These are phyloP conservation scores for Phytophthora rubi DNA, from an alignment of 352 stramenopile genomes.

Conservation along the genomic window DNA sequence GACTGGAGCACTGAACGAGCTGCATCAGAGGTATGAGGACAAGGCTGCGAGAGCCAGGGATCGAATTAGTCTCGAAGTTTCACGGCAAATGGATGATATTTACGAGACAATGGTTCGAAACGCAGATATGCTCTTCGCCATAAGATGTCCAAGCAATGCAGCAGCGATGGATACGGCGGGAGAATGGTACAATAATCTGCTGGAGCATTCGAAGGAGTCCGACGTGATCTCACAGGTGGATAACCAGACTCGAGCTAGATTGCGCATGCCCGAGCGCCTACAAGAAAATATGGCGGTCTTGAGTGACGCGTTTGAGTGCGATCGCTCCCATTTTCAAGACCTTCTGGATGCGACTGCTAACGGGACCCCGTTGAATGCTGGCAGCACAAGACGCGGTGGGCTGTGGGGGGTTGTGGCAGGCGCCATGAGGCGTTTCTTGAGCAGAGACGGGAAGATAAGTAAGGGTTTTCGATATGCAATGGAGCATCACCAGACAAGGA, in stretches of 20 bases:
- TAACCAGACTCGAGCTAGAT: neutral
- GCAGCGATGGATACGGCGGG: constrained; percentile 6
- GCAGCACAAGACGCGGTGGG: neutral
- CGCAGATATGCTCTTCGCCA: constrained; percentile 19
- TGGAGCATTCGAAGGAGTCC: constrained; percentile 1
- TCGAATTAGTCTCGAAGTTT: neutral
- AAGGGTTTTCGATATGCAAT: constrained; percentile 7
- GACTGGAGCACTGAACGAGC: neutral
- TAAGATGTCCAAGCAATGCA: constrained; percentile 4
- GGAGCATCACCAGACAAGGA: neutral
- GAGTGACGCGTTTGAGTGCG: neutral
- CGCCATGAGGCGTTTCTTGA: neutral
- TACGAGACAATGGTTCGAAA: constrained; percentile 5
- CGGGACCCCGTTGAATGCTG: neutral
- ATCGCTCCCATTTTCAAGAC: neutral
- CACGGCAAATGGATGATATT: neutral
- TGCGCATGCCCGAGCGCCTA: neutral
- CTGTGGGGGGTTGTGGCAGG: neutral
- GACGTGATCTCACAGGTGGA: neutral
- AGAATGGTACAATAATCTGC: neutral
- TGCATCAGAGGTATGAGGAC: neutral
- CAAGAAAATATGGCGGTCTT: neutral
- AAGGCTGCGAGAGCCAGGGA: neutral
- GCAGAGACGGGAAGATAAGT: constrained; percentile 1
- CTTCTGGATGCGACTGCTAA: neutral